A percentile compares a stretch with the other conserved stretches of the same genome.
Conservation (phyloP, 352 stramenopile species). For the Phytophthora europaea region DNA sequence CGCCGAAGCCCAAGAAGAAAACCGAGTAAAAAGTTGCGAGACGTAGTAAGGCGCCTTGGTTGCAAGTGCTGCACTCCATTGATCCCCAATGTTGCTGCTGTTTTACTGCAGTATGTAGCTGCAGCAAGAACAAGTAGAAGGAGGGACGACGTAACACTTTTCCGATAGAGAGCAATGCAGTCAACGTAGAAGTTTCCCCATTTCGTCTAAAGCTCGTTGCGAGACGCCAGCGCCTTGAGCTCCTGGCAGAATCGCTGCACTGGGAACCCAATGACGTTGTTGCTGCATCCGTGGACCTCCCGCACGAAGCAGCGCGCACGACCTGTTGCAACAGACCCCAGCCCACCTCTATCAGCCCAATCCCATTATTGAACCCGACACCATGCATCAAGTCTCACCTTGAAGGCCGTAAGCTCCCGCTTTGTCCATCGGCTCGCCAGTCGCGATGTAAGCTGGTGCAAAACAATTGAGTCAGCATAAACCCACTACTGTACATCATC, state of each 20-base stretch:
- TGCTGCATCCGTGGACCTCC: slow-evolving; percentile 88
- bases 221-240: slow-evolving; percentile 50
- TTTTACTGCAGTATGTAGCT: not conserved
- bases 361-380: not conserved
- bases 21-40: slow-evolving; percentile 42
- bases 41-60: slow-evolving; percentile 20
- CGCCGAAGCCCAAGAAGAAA: slow-evolving; percentile 68
- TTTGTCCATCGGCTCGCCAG: slow-evolving; percentile 94
- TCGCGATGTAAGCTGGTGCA: slow-evolving; percentile 85
- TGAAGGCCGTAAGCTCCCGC: slow-evolving; percentile 93
- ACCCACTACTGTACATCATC: not conserved
- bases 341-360: not conserved
- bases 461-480: not conserved
- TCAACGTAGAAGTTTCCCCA: slow-evolving; percentile 12
- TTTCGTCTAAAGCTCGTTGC: slow-evolving; percentile 50
- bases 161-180: slow-evolving; percentile 39
- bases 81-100: not conserved
- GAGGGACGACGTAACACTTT: slow-evolving; percentile 6
- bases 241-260: slow-evolving; percentile 85
- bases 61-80: slow-evolving; percentile 26
- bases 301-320: slow-evolving; percentile 83
- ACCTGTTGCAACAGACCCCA: slow-evolving; percentile 28
- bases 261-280: slow-evolving; percentile 93
- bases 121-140: slow-evolving; percentile 17
- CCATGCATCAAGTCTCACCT: slow-evolving; percentile 35